These are phyloP conservation scores for Westerdykella ornata DNA, from an alignment of 2,329 filamentous ascomycete species.

Conservation along the genomic window DNA sequence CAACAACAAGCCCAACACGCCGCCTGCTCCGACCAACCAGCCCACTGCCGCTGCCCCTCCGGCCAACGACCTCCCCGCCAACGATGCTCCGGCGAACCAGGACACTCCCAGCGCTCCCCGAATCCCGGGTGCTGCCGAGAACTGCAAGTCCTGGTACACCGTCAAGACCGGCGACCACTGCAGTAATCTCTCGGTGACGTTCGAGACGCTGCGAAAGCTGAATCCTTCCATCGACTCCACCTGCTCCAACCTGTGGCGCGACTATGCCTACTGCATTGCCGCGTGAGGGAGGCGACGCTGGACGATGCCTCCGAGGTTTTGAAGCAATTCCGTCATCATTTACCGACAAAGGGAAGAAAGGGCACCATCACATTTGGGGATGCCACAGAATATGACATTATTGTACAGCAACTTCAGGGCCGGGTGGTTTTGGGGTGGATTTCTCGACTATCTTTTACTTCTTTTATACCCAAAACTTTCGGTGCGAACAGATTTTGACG, in stretches of 20 bases:
- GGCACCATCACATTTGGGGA: no score
- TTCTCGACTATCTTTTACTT: no score
- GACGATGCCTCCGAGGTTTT: not conserved
- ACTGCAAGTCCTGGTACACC: conserved; percentile 30
- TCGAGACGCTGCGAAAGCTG: conserved; percentile 21
- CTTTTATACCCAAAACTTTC: no score
- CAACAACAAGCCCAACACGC: not conserved
- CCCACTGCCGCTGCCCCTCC: not conserved
- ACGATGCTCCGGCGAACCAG: conserved; percentile 3
- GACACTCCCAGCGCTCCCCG: conserved; percentile 4
- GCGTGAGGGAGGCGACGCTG: conserved; percentile 1
- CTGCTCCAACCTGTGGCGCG: conserved; percentile 36
- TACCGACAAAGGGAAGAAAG: no score
- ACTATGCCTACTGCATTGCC: conserved; percentile 33
- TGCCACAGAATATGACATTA: no score
- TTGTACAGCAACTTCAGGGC: no score
- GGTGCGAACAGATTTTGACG: no score
- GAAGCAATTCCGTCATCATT: no score
- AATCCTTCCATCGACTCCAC: conserved; percentile 27
- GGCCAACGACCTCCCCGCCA: conserved; percentile 2
- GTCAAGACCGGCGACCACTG: conserved; percentile 31
- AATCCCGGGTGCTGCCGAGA: conserved; percentile 10
- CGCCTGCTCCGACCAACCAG: not conserved
- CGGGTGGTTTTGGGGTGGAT: no score
- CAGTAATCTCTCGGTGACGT: conserved; percentile 22